Evolutionary conservation across 179 eudicot genomes (phyloP), one percentile per base, ranked within the genome.

Genomic region (Beta corolliflora): DNA sequence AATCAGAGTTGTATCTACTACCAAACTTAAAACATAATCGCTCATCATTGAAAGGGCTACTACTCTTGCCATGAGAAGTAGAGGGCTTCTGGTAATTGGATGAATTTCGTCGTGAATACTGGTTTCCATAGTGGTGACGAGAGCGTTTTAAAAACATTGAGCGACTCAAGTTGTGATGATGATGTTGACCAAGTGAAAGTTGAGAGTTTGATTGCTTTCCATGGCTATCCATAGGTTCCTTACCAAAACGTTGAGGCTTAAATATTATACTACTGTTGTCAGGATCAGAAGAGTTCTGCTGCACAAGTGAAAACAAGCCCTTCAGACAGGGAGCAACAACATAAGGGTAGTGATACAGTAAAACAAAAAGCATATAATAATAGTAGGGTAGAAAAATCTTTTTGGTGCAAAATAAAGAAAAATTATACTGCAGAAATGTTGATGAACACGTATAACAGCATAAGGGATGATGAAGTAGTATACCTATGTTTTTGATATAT

Each of bases 111-210:
- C 92, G 88, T 18, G 90, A 86, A 73, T 88, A 91, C 36, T 87
- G 90, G 64, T 88, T 89, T 23, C 87, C 85, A 65, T 82, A 89
- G 75, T 84, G 84, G 79, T 89, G 91, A 75, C 89, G 94, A 8
- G 92, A 86, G 70, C 90, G 90, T 76, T 87, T 89, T 68, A 83
- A 54, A n/a, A 86, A 83, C 81, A 91, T 71, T 72, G 89, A 46
- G 71, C 86, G 93, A 68, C 82, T 83, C 72, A 83, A 65, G 82
- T 88, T 88, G 77, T 78, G 86, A 66, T 89, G 86, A 82, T 86
- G 86, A 82, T 88, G 89, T 81, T 86, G 85, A 79, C 80, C 81
- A 70, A 83, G 84, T 55, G 88, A 77, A 71, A 83, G 83, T 79
- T 86, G 88, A 60, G 83, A 58, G 56, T 80, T 84, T 63, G 85